Evolutionary conservation across 306 rosid species (phyloP).

Genomic region (Gleditsia sinensis): DNA sequence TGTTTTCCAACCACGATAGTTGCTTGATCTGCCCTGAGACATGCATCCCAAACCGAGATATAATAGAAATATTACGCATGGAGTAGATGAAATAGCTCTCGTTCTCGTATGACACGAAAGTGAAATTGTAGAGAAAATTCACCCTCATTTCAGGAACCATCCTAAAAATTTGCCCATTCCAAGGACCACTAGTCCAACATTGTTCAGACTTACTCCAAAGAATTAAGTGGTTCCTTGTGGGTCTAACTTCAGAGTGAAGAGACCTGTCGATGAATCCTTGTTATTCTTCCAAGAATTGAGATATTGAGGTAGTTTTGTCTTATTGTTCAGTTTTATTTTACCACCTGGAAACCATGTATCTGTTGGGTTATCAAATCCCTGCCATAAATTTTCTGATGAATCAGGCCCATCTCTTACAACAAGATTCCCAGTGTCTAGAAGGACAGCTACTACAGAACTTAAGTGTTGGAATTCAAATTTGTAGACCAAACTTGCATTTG

Average conservation of each 20-base stretch:
- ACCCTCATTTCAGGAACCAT: conserved; percentile 48
- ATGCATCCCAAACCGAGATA: conserved; percentile 39
- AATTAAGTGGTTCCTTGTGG: conserved; percentile 35
- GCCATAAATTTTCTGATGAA: conserved; percentile 47
- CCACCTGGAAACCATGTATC: conserved; percentile 55
- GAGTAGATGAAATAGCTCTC: conserved; percentile 53
- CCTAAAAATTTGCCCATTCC: conserved; percentile 51
- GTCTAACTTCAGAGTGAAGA: conserved; percentile 47
- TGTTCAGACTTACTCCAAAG: conserved; percentile 48
- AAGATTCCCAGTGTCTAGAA: conserved; percentile 58
- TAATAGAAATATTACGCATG: background rate
- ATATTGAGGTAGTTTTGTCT: conserved; percentile 42
- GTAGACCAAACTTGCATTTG: conserved; percentile 65
- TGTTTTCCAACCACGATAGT: background rate
- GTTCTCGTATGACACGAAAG: conserved; percentile 21
- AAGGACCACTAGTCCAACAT: conserved; percentile 55
- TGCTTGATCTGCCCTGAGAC: conserved; percentile 47
- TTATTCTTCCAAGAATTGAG: conserved; percentile 52
- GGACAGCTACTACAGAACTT: conserved; percentile 39
- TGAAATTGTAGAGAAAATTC: conserved; percentile 35
- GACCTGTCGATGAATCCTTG: conserved; percentile 44
- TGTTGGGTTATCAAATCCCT: conserved; percentile 65
- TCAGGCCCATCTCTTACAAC: conserved; percentile 38
- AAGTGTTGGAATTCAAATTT: conserved; percentile 39
- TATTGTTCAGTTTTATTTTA: conserved; percentile 37